Evolutionary conservation across 2,329 filamentous ascomycete species (phyloP).

Genomic region (Zarea fungicola): DNA sequence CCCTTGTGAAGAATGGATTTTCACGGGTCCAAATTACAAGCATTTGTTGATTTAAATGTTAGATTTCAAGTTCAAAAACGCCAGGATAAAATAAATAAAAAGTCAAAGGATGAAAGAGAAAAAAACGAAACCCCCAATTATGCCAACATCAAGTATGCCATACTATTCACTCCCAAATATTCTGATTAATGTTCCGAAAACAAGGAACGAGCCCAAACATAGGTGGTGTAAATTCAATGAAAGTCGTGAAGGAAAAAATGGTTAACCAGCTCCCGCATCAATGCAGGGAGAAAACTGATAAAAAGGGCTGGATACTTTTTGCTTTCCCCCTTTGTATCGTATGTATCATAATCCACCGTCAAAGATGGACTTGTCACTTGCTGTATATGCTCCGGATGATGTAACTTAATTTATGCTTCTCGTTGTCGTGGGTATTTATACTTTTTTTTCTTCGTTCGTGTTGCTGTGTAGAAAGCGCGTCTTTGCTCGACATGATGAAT

Average conservation of each 20-base stretch:
- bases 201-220: neutral
- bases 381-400: slow-evolving; percentile 8
- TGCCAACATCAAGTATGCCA: slow-evolving; percentile 6
- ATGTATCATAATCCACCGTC: neutral
- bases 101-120: neutral
- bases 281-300: too few species aligned
- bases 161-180: slow-evolving; percentile 1
- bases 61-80: slow-evolving; percentile 3
- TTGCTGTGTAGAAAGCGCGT: neutral
- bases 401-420: slow-evolving; percentile 1
- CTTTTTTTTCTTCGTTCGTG: neutral
- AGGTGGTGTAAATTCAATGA: neutral
- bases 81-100: neutral
- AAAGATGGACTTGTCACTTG: neutral
- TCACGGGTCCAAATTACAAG: neutral
- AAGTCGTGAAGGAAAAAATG: neutral
- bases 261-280: too few species aligned
- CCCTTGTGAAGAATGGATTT: too few species aligned
- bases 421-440: neutral
- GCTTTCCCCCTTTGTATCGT: neutral
- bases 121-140: neutral
- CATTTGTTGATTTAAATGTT: neutral
- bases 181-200: neutral
- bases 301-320: too few species aligned
- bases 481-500: too few species aligned